phyloP scores from a whole-genome alignment of 345 rosid genomes.

The Eucalyptus curtisii region DNA sequence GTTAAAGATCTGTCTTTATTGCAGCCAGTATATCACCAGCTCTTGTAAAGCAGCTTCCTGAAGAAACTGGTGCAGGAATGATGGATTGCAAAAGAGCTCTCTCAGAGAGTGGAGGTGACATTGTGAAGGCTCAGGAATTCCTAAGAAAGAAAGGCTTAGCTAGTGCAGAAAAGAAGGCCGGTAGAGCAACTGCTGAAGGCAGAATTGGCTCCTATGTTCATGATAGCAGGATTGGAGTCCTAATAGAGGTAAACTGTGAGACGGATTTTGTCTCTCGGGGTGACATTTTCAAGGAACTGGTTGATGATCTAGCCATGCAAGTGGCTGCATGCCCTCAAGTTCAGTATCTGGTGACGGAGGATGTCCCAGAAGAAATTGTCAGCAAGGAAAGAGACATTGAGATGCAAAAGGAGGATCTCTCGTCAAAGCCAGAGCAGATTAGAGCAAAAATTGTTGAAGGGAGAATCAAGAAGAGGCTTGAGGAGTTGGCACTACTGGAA shows the following conservation, averaged over 20 bases:
- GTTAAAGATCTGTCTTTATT: neutral
- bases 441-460: constrained; percentile 89
- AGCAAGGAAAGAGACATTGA: constrained; percentile 84
- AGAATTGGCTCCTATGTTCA: constrained; percentile 92
- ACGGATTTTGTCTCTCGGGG: constrained; percentile 97
- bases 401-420: constrained; percentile 94
- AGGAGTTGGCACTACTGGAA: constrained; percentile 81
- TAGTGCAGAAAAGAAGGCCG: constrained; percentile 90
- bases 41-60: constrained; percentile 92
- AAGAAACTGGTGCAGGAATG: constrained; percentile 98
- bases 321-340: constrained; percentile 96
- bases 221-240: constrained; percentile 90
- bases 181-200: constrained; percentile 89
- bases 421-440: constrained; percentile 85
- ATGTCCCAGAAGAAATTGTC: constrained; percentile 68
- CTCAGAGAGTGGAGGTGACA: constrained; percentile 66
- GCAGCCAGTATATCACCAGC: constrained; percentile 61
- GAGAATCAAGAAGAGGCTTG: constrained; percentile 79
- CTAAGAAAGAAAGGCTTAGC: constrained; percentile 93
- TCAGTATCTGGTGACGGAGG: constrained; percentile 69
- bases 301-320: constrained; percentile 93
- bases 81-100: constrained; percentile 98
- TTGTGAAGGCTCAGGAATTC: constrained; percentile 82
- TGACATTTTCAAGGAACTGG: constrained; percentile 85
- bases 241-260: constrained; percentile 89